phyloP scores from a whole-genome alignment of 2,329 filamentous ascomycete species.

The Celoporthe dispersa region DNA sequence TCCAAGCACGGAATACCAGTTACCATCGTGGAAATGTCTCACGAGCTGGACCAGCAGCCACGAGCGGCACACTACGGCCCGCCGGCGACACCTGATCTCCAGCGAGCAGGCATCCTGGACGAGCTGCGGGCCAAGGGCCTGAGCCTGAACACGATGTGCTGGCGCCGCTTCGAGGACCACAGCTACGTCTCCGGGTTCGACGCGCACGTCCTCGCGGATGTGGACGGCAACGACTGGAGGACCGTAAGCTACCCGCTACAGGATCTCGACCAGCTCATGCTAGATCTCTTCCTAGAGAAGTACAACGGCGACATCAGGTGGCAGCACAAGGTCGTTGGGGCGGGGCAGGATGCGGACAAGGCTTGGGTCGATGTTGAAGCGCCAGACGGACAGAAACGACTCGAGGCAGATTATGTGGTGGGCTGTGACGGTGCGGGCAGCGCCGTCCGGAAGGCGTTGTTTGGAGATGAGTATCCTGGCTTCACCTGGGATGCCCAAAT shows the following conservation, averaged over 20 bases:
- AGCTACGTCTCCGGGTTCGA: slow-evolving; percentile 44
- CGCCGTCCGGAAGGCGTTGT: slow-evolving; percentile 52
- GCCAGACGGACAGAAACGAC: slow-evolving; percentile 40
- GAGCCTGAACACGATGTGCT: slow-evolving; percentile 45
- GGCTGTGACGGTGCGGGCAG: slow-evolving; percentile 61
- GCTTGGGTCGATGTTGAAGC: slow-evolving; percentile 52
- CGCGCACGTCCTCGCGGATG: slow-evolving; percentile 39
- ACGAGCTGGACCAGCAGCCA: slow-evolving; percentile 60
- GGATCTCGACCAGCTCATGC: slow-evolving; percentile 48
- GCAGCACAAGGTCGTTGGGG: slow-evolving; percentile 50
- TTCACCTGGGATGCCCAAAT: slow-evolving; percentile 65
- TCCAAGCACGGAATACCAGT: slow-evolving; percentile 56
- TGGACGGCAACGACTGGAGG: slow-evolving; percentile 46
- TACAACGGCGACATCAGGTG: slow-evolving; percentile 46
- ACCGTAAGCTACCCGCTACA: slow-evolving; percentile 48
- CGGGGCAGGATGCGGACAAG: slow-evolving; percentile 50
- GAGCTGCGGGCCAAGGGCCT: slow-evolving; percentile 45
- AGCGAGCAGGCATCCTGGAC: slow-evolving; percentile 62
- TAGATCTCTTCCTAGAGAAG: slow-evolving; percentile 44
- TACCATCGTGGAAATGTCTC: slow-evolving; percentile 59
- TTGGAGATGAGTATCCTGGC: slow-evolving; percentile 61
- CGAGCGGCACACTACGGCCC: slow-evolving; percentile 66
- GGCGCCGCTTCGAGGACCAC: slow-evolving; percentile 44
- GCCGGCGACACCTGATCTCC: slow-evolving; percentile 60
- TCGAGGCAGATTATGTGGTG: slow-evolving; percentile 57